Percentiles rank a stretch among this genome's conserved stretches.
These are phyloP conservation scores for Podochytrium sp. DNA, from an alignment of 192 early-diverging fungal species.

Conservation along the genomic window DNA sequence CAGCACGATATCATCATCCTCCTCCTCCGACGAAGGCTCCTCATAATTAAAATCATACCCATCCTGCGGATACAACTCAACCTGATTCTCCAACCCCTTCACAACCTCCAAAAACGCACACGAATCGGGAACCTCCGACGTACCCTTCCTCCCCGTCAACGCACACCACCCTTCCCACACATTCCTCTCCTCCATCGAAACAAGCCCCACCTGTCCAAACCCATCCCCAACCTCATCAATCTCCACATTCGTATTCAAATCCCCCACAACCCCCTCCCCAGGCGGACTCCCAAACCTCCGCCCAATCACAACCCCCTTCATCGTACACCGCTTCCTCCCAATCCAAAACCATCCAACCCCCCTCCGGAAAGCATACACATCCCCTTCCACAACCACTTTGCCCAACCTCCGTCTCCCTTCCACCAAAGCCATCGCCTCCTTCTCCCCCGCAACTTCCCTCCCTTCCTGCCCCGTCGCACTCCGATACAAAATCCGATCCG, in stretches of 20 bases:
- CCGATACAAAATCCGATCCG: conserved; percentile 13
- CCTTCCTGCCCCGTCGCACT: not conserved
- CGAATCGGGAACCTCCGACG: no score
- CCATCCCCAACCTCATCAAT: conserved; percentile 24
- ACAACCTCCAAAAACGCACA: conserved; percentile 15
- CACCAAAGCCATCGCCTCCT: not conserved
- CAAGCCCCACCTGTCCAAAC: conserved; percentile 16
- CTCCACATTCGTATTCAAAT: not conserved
- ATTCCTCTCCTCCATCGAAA: not conserved
- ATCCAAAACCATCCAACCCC: conserved; percentile 17
- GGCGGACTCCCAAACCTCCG: conserved; percentile 15
- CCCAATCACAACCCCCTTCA: conserved; percentile 26
- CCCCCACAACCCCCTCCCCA: not conserved
- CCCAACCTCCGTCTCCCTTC: not conserved
- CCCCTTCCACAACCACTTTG: conserved; percentile 32
- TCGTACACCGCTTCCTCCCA: conserved; percentile 25
- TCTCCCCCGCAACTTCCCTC: not conserved
- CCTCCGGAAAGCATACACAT: conserved; percentile 24
- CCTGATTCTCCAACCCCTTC: not conserved
- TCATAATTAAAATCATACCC: conserved; percentile 21
- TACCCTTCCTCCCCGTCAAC: not conserved
- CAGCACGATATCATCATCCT: not conserved
- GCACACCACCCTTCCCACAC: conserved; percentile 14
- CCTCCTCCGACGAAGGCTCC: not conserved
- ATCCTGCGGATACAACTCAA: not conserved